These are phyloP conservation scores for Fistulifera solaris DNA, from an alignment of 108 stramenopile species.

Conservation along the genomic window DNA sequence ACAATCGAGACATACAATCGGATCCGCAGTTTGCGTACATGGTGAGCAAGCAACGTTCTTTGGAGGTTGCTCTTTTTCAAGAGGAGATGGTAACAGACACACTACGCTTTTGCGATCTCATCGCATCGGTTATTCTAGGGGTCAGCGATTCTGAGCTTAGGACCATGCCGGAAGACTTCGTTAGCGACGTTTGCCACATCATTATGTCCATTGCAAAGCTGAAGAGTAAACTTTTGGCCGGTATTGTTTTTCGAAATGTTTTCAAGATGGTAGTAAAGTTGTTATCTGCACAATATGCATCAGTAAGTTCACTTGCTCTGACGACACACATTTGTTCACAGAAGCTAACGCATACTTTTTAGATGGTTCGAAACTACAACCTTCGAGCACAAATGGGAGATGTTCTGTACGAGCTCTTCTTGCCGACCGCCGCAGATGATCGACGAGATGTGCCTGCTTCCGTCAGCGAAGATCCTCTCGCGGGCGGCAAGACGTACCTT, in stretches of 20 bases:
- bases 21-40: slow-evolving; percentile 60
- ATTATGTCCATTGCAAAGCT: slow-evolving; percentile 50
- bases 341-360: neutral
- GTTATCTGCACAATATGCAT: slow-evolving; percentile 55
- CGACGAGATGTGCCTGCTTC: slow-evolving; percentile 53
- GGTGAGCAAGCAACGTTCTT: slow-evolving; percentile 40
- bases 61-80: slow-evolving; percentile 59
- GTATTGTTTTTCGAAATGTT: slow-evolving; percentile 49
- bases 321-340: neutral
- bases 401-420: slow-evolving; percentile 81
- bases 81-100: slow-evolving; percentile 58
- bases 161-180: slow-evolving; percentile 77
- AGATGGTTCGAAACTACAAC: slow-evolving; percentile 86
- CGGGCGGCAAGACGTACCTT: slow-evolving; percentile 67
- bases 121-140: slow-evolving; percentile 45
- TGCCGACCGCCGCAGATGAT: slow-evolving; percentile 40
- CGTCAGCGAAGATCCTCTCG: slow-evolving; percentile 50
- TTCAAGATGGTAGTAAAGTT: slow-evolving; percentile 68
- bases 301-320: slow-evolving; percentile 23
- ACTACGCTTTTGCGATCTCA: slow-evolving; percentile 54
- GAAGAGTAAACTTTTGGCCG: slow-evolving; percentile 43
- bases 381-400: slow-evolving; percentile 90
- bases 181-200: slow-evolving; percentile 65
- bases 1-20: slow-evolving; percentile 31
- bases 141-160: slow-evolving; percentile 41